These are phyloP conservation scores for Paratinospora sagittata DNA, from an alignment of 164 flowering plant genomes.

Conservation along the genomic window DNA sequence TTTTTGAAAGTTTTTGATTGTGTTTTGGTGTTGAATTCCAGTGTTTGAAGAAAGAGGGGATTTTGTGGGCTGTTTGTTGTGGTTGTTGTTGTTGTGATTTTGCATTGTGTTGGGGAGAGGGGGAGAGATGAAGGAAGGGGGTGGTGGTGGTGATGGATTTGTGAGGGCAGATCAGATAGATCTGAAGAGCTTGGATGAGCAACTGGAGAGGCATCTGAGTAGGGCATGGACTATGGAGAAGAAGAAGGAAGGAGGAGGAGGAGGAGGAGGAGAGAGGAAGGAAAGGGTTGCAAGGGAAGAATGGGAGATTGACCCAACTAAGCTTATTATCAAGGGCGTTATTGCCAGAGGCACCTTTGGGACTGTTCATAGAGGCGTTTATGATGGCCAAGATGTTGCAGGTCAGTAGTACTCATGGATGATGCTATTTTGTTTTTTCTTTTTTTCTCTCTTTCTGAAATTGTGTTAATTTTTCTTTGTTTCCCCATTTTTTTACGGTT, in stretches of 20 bases:
- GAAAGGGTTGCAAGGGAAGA: constrained; percentile 22
- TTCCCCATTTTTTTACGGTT: background rate
- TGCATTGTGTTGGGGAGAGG: background rate
- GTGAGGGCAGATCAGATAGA: constrained; percentile 95
- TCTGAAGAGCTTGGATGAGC: constrained; percentile 84
- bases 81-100: too few species aligned
- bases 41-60: background rate
- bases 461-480: background rate
- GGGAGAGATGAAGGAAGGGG: constrained; percentile 50
- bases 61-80: background rate
- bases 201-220: constrained; percentile 69
- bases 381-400: constrained; percentile 28
- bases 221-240: constrained; percentile 60
- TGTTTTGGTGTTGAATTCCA: background rate
- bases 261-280: constrained; percentile 16
- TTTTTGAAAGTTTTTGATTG: background rate
- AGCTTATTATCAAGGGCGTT: constrained; percentile 34
- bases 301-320: constrained; percentile 61
- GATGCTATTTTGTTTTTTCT: background rate
- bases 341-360: constrained; percentile 32
- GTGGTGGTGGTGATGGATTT: constrained; percentile 50
- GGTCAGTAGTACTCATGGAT: background rate
- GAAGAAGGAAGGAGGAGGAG: constrained; percentile 23
- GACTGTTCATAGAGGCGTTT: constrained; percentile 31
- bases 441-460: background rate